A percentile compares a stretch with the other conserved stretches of the same genome.
These are phyloP conservation scores for Carpediemonas membranifera DNA, from an alignment of 78 protist genomes.

Conservation along the genomic window DNA sequence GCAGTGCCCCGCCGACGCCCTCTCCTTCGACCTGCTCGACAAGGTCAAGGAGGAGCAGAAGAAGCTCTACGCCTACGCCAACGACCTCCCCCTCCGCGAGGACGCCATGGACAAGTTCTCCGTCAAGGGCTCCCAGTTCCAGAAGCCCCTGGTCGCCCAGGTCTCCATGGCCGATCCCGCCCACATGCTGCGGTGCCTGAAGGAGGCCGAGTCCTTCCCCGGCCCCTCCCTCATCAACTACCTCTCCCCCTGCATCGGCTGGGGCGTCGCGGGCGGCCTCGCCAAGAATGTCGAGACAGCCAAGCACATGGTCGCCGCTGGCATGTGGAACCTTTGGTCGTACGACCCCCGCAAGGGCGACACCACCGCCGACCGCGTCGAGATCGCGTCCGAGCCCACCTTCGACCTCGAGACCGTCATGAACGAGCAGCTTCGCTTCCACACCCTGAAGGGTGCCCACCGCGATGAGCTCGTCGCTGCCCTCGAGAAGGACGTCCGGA, in stretches of 20 bases:
- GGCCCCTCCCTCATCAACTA: slow-evolving; percentile 31
- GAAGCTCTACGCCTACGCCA: slow-evolving; percentile 26
- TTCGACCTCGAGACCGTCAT: no score
- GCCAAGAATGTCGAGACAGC: slow-evolving; percentile 46
- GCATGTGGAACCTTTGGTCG: neutral
- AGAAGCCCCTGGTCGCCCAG: slow-evolving; percentile 49
- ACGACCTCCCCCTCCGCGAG: slow-evolving; percentile 24
- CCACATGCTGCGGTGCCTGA: neutral
- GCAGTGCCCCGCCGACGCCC: slow-evolving; percentile 50
- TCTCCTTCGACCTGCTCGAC: slow-evolving; percentile 22
- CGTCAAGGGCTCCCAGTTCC: slow-evolving; percentile 50
- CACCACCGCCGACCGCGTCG: no score
- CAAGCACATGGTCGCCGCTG: slow-evolving; percentile 4
- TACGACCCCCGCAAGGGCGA: neutral
- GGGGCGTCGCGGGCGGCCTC: slow-evolving; percentile 52
- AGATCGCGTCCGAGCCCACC: no score
- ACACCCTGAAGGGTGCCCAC: no score
- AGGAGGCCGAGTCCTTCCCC: neutral
- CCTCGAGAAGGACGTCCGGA: no score
- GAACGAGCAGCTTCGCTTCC: no score
- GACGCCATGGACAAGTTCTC: slow-evolving; percentile 19
- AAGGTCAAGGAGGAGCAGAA: neutral
- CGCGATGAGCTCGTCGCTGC: no score
- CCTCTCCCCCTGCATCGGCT: slow-evolving; percentile 58
- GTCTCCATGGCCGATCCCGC: no score